Conservation (phyloP, 1,284 basidiomycete genomes). For the Peniophora sp. region DNA sequence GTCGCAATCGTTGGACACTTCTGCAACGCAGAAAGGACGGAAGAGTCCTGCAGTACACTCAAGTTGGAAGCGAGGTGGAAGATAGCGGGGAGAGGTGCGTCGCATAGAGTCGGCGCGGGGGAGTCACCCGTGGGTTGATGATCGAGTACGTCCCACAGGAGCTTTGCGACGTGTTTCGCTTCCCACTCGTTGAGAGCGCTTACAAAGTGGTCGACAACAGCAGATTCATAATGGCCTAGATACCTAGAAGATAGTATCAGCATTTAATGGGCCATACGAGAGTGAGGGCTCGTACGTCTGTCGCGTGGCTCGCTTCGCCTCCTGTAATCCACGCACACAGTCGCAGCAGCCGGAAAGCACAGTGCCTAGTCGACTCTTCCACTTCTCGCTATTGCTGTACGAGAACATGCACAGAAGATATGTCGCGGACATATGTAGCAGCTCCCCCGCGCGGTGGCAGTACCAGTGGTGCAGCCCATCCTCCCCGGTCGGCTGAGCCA, state of each 20-base stretch:
- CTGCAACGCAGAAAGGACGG: constrained; percentile 39
- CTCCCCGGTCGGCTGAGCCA: constrained; percentile 28
- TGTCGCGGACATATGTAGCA: constrained; percentile 55
- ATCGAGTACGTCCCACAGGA: constrained; percentile 29
- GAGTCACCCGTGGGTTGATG: constrained; percentile 10
- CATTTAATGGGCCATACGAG: background rate
- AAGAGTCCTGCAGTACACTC: constrained; percentile 43
- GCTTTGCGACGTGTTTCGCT: constrained; percentile 35
- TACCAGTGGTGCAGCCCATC: constrained; percentile 62
- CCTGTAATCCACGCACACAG: constrained; percentile 62
- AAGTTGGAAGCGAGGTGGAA: constrained; percentile 69
- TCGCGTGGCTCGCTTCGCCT: constrained; percentile 53
- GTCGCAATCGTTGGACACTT: constrained; percentile 26
- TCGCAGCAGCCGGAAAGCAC: constrained; percentile 56
- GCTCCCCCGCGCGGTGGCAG: constrained; percentile 46
- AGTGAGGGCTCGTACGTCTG: constrained; percentile 49
- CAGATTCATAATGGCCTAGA: constrained; percentile 51
- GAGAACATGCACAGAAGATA: constrained; percentile 79
- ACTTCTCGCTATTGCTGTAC: constrained; percentile 59
- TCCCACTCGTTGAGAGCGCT: constrained; percentile 66
- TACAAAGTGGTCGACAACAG: constrained; percentile 52
- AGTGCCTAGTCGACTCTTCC: constrained; percentile 49
- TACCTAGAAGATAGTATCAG: constrained; percentile 35
- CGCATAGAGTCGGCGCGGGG: constrained; percentile 23
- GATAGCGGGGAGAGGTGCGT: constrained; percentile 38